A percentile compares a stretch with the other conserved stretches of the same genome.
phyloP scores from a whole-genome alignment of 108 stramenopile genomes.

The Skeletonema potamos region DNA sequence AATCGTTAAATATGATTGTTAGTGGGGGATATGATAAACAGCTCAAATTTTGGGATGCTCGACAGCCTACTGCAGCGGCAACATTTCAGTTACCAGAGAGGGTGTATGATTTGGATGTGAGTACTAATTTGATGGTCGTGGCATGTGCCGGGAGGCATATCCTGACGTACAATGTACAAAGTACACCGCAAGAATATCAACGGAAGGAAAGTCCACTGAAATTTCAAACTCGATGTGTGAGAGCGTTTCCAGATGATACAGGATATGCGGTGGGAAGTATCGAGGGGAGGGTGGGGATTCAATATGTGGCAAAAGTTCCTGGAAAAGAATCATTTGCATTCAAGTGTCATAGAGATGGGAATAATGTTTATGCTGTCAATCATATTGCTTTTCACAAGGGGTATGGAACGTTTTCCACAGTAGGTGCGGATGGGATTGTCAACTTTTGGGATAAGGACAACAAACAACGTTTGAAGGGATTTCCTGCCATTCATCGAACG shows the following conservation, averaged over 20 bases:
- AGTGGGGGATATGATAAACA: constrained; percentile 80
- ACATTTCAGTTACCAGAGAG: constrained; percentile 80
- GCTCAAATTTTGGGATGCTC: constrained; percentile 92
- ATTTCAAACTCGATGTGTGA: constrained; percentile 85
- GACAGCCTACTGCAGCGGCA: constrained; percentile 77
- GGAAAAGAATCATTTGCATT: constrained; percentile 93
- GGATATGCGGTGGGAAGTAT: constrained; percentile 96
- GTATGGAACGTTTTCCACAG: constrained; percentile 91
- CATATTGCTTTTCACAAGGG: constrained; percentile 86
- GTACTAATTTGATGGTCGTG: constrained; percentile 81
- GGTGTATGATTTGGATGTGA: constrained; percentile 85
- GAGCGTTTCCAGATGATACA: constrained; percentile 83
- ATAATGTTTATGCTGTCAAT: constrained; percentile 87
- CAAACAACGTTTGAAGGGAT: constrained; percentile 91
- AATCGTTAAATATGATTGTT: constrained; percentile 67
- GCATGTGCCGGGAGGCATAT: constrained; percentile 83
- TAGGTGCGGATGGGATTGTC: constrained; percentile 89
- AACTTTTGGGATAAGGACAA: constrained; percentile 97
- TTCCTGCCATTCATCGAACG: constrained; percentile 56
- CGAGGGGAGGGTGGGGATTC: constrained; percentile 96
- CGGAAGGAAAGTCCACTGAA: constrained; percentile 87
- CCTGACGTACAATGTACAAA: constrained; percentile 74
- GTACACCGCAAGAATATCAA: constrained; percentile 68
- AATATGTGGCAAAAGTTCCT: constrained; percentile 85
- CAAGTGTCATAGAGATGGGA: constrained; percentile 93